These are phyloP conservation scores for Deinandra increscens DNA, from an alignment of 129 eudicot species.

Conservation along the genomic window DNA sequence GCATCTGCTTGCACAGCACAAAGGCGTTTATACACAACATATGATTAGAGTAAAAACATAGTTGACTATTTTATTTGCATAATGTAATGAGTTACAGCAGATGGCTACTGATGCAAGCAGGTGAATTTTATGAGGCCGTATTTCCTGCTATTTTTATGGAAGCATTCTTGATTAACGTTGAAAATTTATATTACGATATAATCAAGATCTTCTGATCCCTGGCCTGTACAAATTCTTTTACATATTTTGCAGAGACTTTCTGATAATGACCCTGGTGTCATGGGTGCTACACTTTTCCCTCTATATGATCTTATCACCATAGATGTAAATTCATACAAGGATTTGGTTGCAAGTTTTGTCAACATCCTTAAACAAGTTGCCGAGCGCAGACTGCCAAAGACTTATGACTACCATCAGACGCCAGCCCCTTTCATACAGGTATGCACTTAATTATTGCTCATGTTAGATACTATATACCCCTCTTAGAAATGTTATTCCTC, in stretches of 20 bases:
- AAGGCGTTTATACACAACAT: background rate
- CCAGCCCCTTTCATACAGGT: slow-evolving; percentile 99
- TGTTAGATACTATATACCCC: background rate
- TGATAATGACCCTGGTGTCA: slow-evolving; percentile 99
- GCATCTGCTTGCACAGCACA: slow-evolving; percentile 16
- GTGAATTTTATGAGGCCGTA: background rate
- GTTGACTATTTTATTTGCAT: slow-evolving; percentile 4
- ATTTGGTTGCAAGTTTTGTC: slow-evolving; percentile 83
- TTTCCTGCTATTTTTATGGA: background rate
- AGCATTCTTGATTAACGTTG: slow-evolving; percentile 1
- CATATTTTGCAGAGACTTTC: slow-evolving; percentile 68
- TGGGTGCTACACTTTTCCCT: slow-evolving; percentile 97
- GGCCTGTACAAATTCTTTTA: slow-evolving; percentile 18
- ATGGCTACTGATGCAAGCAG: background rate
- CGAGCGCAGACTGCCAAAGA: slow-evolving; percentile 93
- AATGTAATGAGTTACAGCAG: background rate
- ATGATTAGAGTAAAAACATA: slow-evolving; percentile 8
- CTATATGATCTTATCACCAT: slow-evolving; percentile 70
- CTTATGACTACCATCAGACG: slow-evolving; percentile 98
- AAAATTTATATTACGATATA: slow-evolving; percentile 13
- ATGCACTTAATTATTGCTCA: slow-evolving; percentile 15
- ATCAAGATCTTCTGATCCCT: slow-evolving; percentile 11
- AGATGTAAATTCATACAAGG: slow-evolving; percentile 81
- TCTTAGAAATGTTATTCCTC: background rate
- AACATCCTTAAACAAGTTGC: slow-evolving; percentile 99